A percentile compares a stretch with the other conserved stretches of the same genome.
These are phyloP conservation scores for Salix brachista DNA, from an alignment of 345 rosid genomes.

Conservation along the genomic window DNA sequence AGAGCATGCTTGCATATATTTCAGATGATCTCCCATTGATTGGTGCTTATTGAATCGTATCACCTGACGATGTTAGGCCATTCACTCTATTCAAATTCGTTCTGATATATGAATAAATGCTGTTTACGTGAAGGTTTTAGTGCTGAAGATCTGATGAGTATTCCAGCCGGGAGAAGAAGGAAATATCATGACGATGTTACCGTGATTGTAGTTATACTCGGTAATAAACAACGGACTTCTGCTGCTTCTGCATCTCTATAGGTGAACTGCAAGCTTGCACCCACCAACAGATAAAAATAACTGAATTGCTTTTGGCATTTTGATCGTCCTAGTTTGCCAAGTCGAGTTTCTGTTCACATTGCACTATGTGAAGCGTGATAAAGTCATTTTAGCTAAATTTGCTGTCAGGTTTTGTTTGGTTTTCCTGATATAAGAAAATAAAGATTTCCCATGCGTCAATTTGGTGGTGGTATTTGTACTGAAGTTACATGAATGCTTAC, in stretches of 20 bases:
- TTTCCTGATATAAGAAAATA: too few species aligned
- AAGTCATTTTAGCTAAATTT: neutral
- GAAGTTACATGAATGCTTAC: too few species aligned
- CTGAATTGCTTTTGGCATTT: too few species aligned
- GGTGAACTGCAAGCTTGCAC: neutral
- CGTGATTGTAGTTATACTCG: neutral
- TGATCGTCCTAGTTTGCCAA: neutral
- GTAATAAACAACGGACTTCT: neutral
- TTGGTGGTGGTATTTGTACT: too few species aligned
- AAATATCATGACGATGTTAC: slow-evolving; percentile 1
- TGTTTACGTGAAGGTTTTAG: neutral
- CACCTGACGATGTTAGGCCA: too few species aligned
- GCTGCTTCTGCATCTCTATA: neutral
- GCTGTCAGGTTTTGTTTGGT: neutral
- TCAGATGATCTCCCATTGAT: neutral
- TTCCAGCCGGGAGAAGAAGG: slow-evolving; percentile 6
- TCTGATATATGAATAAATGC: neutral
- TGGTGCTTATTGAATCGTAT: neutral
- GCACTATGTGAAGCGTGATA: neutral
- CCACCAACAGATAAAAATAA: neutral
- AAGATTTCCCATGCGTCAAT: too few species aligned
- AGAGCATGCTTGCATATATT: neutral
- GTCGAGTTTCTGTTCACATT: neutral
- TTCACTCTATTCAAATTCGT: too few species aligned
- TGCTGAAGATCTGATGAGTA: neutral